These are phyloP conservation scores for Penicillium sp. DNA, from an alignment of 2,329 filamentous ascomycete species.

Conservation along the genomic window DNA sequence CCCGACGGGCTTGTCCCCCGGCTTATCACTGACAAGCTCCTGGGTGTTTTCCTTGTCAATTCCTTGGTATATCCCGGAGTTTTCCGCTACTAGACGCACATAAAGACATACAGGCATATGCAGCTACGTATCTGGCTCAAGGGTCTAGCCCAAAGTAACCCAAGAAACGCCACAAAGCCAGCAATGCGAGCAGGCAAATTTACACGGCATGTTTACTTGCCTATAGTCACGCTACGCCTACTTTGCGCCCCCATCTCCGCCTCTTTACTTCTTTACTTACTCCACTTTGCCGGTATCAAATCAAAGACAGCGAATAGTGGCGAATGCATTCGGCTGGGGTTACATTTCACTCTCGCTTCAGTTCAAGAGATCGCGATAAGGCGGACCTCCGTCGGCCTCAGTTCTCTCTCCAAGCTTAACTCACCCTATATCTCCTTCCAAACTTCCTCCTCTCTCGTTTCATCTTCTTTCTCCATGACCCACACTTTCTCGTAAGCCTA, in stretches of 20 bases:
- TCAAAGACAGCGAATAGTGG: background rate
- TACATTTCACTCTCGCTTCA: constrained; percentile 10
- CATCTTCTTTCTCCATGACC: background rate
- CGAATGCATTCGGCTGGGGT: background rate
- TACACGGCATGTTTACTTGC: background rate
- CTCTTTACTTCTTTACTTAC: background rate
- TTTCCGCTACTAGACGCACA: background rate
- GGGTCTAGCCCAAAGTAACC: constrained; percentile 7
- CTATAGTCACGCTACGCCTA: background rate
- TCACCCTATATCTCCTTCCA: background rate
- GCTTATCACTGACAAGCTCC: constrained; percentile 21
- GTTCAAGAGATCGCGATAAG: constrained; percentile 17
- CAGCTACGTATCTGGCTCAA: no score
- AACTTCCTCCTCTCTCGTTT: background rate
- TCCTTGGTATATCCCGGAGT: background rate
- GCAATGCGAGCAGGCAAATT: no score
- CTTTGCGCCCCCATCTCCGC: background rate
- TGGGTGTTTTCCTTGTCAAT: background rate
- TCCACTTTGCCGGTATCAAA: constrained; percentile 2
- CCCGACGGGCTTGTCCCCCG: constrained; percentile 1
- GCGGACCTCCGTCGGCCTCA: constrained; percentile 14
- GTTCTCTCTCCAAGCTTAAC: background rate
- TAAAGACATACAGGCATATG: background rate
- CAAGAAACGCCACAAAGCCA: constrained; percentile 8
- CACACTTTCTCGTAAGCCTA: background rate